phyloP scores from a whole-genome alignment of 1,284 basidiomycete genomes.

The Mycena citricolor region DNA sequence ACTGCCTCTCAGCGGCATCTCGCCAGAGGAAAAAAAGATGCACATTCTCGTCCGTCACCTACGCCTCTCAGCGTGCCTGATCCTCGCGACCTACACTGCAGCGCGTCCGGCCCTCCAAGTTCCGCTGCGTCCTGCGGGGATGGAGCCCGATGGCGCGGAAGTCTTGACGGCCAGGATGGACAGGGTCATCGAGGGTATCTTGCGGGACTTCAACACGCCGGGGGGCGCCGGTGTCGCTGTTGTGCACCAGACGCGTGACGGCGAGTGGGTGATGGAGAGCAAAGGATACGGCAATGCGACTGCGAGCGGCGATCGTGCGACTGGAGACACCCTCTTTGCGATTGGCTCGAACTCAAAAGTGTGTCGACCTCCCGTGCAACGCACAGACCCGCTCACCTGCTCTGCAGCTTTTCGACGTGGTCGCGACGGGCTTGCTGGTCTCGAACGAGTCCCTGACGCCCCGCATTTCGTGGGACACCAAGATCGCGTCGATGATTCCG shows the following conservation, averaged over 20 bases:
- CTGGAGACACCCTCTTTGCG: slow-evolving; percentile 17
- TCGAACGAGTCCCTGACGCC: slow-evolving; percentile 23
- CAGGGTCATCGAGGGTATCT: neutral
- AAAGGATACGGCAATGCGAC: slow-evolving; percentile 26
- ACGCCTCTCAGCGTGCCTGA: too few relatives aligned
- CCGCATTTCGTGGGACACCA: slow-evolving; percentile 24
- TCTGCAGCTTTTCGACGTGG: slow-evolving; percentile 23
- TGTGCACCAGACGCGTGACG: slow-evolving; percentile 16
- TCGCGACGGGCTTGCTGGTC: slow-evolving; percentile 26
- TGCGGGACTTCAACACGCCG: slow-evolving; percentile 23
- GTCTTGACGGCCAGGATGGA: slow-evolving; percentile 6
- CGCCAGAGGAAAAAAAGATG: too few relatives aligned
- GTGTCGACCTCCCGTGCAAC: neutral
- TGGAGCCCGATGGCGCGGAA: too few relatives aligned
- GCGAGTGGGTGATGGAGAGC: slow-evolving; percentile 23
- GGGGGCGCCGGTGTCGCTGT: slow-evolving; percentile 25
- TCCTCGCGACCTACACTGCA: too few relatives aligned
- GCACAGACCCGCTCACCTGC: neutral
- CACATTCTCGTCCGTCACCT: too few relatives aligned
- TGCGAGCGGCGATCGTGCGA: slow-evolving; percentile 11
- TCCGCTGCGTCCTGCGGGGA: too few relatives aligned
- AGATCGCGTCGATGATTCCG: slow-evolving; percentile 22
- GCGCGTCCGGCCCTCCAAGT: too few relatives aligned
- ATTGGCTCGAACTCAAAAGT: slow-evolving; percentile 27
- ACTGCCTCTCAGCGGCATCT: too few relatives aligned